phyloP scores from a whole-genome alignment of 139 green algal species.

The Chlorella vulgaris region DNA sequence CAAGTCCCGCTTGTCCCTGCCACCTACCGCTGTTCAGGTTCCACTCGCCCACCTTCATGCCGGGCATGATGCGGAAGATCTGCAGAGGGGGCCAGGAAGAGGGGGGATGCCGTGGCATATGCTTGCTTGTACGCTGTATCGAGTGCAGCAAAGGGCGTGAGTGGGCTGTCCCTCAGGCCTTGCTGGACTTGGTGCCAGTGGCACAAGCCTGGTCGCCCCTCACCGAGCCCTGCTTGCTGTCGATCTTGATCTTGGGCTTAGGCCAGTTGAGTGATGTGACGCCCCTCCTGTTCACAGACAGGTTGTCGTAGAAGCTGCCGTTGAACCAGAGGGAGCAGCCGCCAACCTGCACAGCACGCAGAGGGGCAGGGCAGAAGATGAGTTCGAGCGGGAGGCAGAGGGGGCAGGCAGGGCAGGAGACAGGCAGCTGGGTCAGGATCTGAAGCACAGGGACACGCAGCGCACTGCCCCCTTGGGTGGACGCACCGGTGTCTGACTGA shows the following conservation, averaged over 20 bases:
- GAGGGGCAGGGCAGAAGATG: not conserved
- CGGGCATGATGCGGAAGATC: slow-evolving; percentile 34
- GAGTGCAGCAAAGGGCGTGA: no score
- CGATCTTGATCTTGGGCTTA: slow-evolving; percentile 86
- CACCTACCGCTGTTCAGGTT: slow-evolving; percentile 39
- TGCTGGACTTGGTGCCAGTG: no score
- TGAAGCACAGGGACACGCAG: no score
- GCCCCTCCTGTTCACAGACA: slow-evolving; percentile 50
- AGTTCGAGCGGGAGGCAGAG: not conserved
- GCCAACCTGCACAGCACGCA: not conserved
- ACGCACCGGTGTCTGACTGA: slow-evolving; percentile 8
- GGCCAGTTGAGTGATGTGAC: slow-evolving; percentile 69
- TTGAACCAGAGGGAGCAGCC: slow-evolving; percentile 53
- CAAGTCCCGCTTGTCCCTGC: not conserved
- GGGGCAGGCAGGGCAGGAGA: not conserved
- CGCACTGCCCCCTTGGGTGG: not conserved
- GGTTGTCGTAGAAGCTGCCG: slow-evolving; percentile 71
- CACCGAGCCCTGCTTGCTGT: slow-evolving; percentile 41
- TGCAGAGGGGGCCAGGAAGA: not conserved
- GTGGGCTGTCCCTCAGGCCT: no score
- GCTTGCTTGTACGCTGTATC: no score
- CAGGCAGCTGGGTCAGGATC: no score
- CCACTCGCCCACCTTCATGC: slow-evolving; percentile 12
- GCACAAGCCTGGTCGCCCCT: not conserved
- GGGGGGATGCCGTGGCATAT: no score